Base-by-base conservation (phyloP, 2,329 filamentous ascomycete species). In the Curvularia sp. region DNA sequence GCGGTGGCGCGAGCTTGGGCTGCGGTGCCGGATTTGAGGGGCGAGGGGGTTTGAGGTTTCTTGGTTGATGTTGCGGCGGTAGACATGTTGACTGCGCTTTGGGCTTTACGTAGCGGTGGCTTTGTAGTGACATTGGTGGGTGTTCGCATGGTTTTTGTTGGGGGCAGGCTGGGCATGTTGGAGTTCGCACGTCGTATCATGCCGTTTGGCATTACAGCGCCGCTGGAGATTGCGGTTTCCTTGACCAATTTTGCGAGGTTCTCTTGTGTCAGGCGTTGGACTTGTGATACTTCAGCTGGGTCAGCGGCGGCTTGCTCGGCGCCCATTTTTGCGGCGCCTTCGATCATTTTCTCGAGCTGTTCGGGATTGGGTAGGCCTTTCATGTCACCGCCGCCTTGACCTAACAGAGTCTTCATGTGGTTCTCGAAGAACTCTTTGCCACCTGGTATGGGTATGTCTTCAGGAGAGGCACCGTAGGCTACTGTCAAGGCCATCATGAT, bases 401-500 rank as follows among this genome's bases (percentile, higher is more conserved):
- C 63, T 4, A 77, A 42, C 2, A 76, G 46, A 9, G 67, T 62
- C 42, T 75, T 73, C 66, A 76, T 73, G 55, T 74, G 70, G 18
- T 75, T 70, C 50, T 75, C 70, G 48, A 77, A 73, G 39, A 75
- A 75, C 22, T 76, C 65, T 18, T 68, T 71, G 0, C 73, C 75
- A 4, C 74, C 74, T 1, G 75, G 74, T 51, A 76, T 72, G 3
- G 65, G 66, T 10, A 76, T 46, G 49, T 77, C 75, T 24, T 62
- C 67, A 8, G 75, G 74, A 4, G 75, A 77, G 3, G 75, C 72
- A 65, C 72, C 71, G 48, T 83, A 81, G 3, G 81, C 75, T 12
- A 78, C 75, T 2, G 78, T 80, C 20, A 83, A 65, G 2, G 81
- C 81, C 62, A 80, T 81, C 65, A 81, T 78, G 18, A 82, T 77